Evolutionary conservation across 1,139 yeast genomes (phyloP).

Genomic region (Geotrichum aggregatum): DNA sequence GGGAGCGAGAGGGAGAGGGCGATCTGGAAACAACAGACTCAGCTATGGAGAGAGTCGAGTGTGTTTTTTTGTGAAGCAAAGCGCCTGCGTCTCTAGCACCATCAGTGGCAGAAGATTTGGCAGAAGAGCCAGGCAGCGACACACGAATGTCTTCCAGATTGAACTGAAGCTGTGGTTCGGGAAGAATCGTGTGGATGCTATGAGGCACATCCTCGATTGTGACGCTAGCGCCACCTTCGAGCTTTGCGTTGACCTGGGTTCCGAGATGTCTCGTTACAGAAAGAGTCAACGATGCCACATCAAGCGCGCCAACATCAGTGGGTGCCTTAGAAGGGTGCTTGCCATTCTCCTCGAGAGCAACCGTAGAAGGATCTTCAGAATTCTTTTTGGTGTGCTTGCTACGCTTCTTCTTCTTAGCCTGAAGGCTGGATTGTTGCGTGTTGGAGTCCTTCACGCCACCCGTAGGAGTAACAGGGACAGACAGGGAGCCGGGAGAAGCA

Average conservation of each 20-base stretch:
- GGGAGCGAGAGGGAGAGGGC: constrained; percentile 19
- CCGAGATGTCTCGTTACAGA: constrained; percentile 10
- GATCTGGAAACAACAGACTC: constrained; percentile 17
- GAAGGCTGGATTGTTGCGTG: not conserved
- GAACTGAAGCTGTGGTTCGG: constrained; percentile 4
- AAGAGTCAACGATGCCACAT: constrained; percentile 6
- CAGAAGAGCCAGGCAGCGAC: constrained; percentile 7
- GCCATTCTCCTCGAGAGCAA: not conserved
- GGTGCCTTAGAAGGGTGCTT: not conserved
- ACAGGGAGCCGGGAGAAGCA: not conserved
- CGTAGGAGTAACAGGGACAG: not conserved
- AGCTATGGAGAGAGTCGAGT: constrained; percentile 11
- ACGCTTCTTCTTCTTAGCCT: constrained; percentile 5
- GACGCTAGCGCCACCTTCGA: constrained; percentile 7
- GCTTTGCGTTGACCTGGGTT: constrained; percentile 8
- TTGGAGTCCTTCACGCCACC: constrained; percentile 4
- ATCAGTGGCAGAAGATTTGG: not conserved
- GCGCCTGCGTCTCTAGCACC: not conserved
- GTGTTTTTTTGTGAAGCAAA: constrained; percentile 8
- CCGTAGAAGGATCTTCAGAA: not conserved
- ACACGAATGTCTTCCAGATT: constrained; percentile 11
- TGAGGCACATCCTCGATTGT: constrained; percentile 9
- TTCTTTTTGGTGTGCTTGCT: constrained; percentile 4
- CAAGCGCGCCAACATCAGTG: constrained; percentile 1
- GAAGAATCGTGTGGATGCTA: constrained; percentile 1